A percentile compares a stretch with the other conserved stretches of the same genome.
phyloP scores from a whole-genome alignment of 73 alveolate genomes.

The Uronychia setigera region DNA sequence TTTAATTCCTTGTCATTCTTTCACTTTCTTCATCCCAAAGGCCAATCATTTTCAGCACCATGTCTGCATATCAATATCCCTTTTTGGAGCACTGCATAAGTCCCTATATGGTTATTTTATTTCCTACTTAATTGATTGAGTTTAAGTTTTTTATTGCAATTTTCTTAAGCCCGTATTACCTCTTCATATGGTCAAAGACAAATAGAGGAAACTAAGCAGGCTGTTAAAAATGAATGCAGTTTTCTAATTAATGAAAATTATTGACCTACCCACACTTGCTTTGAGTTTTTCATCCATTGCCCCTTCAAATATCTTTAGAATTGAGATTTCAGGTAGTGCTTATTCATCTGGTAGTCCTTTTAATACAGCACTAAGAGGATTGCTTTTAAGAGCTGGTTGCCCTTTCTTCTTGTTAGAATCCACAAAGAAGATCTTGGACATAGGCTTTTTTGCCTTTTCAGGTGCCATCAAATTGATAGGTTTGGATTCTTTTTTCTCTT shows the following conservation, averaged over 20 bases:
- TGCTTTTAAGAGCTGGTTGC: not conserved
- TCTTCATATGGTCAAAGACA: conserved; percentile 31
- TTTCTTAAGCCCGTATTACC: conserved; percentile 57
- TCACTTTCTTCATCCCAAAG: not conserved
- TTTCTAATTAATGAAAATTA: not conserved
- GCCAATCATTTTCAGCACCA: conserved; percentile 5
- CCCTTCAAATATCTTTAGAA: conserved; percentile 30
- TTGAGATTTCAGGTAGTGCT: conserved; percentile 19
- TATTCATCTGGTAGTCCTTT: not conserved
- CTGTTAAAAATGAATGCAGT: conserved; percentile 2
- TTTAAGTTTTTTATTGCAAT: conserved; percentile 51
- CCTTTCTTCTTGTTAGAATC: conserved; percentile 3
- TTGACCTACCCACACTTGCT: conserved; percentile 15
- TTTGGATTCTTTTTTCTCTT: not conserved
- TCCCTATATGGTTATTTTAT: not conserved
- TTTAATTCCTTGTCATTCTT: not conserved
- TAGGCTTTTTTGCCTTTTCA: not conserved
- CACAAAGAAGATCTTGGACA: not conserved
- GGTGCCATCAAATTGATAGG: not conserved
- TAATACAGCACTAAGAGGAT: not conserved
- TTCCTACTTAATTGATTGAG: not conserved
- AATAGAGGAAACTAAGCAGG: conserved; percentile 13
- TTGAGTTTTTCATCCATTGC: conserved; percentile 51
- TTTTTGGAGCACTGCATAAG: not conserved
- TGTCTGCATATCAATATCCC: not conserved